Evolutionary conservation across 1,284 basidiomycete genomes (phyloP), one percentile per base, ranked within the genome.

Genomic region (Sanghuangporus sanghuang): DNA sequence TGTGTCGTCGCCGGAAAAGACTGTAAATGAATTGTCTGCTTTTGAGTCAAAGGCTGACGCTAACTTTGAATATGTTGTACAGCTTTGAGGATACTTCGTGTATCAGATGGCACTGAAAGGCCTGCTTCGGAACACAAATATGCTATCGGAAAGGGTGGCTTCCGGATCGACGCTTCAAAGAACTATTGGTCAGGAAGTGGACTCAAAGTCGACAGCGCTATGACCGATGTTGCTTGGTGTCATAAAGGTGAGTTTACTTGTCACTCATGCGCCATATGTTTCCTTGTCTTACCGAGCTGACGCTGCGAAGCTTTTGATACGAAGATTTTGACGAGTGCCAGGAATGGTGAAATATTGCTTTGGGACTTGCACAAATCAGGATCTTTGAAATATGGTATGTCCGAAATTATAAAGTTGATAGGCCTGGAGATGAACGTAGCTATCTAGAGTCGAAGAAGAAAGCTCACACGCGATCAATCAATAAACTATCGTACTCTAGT

Each of bases 181-280:
- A 92, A 92, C 69, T 75, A 88, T 39, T 91, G 89, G 88, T 84
- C 85, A 16, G 83, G 84, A 0, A 88, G 84, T 65, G 87, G 87
- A 0, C 73, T 91, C 64, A 92, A 90, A 74, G 82, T 88, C 18
- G 90, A 92, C 63, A 88, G 86, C 69, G 81, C 85, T 0, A 86
- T 81, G 68, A 92, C 90, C 0, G 92, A 93, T 70, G 84, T 94
- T 14, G 89, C 85, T 40, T 95, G 93, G 93, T 89, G 87, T 42
- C 80, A 83, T 66, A 89, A 86, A 62, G 75, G 92, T 93, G 70
- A 69, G 89, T 82, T 38, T 64, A 27, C n/a, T 32, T 40, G 48
- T 59, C n/a, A 44, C 14, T 21, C 36, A 59, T 42, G 36, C 8
- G 44, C 7, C 16, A 46, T 46, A 18, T 46, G 16, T 46, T 46